Evolutionary conservation across 2,329 filamentous ascomycete genomes (phyloP).

Genomic region (Colletotrichum lini): DNA sequence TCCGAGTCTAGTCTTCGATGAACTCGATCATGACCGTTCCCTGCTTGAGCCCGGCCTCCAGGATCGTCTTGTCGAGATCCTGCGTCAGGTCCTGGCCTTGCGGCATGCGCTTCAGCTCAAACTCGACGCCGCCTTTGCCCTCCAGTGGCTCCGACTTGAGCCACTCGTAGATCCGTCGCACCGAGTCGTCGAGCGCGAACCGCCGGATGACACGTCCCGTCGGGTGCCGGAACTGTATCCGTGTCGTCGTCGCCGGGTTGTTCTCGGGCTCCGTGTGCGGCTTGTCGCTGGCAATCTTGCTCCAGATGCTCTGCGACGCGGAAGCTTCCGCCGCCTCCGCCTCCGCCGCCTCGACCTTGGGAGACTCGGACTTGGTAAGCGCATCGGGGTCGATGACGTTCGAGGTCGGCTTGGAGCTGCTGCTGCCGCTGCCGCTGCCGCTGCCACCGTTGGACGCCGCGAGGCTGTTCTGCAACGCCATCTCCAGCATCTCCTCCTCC

Average conservation of each 20-base stretch:
- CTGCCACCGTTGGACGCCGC: conserved; percentile 60
- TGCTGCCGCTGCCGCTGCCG: conserved; percentile 47
- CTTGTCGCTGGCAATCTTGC: conserved; percentile 77
- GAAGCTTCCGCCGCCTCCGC: conserved; percentile 43
- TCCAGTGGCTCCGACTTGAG: conserved; percentile 90
- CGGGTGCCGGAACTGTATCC: conserved; percentile 93
- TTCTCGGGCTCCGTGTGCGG: conserved; percentile 85
- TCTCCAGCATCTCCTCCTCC: conserved; percentile 96
- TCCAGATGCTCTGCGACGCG: conserved; percentile 66
- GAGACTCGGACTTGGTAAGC: conserved; percentile 77
- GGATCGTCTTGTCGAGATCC: conserved; percentile 79
- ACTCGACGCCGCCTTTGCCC: conserved; percentile 82
- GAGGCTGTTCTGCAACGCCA: conserved; percentile 92
- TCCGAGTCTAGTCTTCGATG: conserved; percentile 66
- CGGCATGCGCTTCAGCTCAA: conserved; percentile 89
- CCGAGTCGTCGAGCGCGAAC: conserved; percentile 83
- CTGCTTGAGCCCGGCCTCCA: conserved; percentile 88
- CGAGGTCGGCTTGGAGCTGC: conserved; percentile 56
- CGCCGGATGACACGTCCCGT: conserved; percentile 87
- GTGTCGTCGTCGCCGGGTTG: conserved; percentile 80
- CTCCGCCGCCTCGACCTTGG: conserved; percentile 55
- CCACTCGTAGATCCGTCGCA: conserved; percentile 94
- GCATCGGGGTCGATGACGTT: conserved; percentile 87
- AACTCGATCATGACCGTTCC: conserved; percentile 97
- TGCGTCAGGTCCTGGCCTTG: conserved; percentile 86